Evolutionary conservation across 495 filamentous ascomycete genomes (phyloP), one percentile per base, ranked within the genome.

Genomic region (Elasticomyces elasticus): DNA sequence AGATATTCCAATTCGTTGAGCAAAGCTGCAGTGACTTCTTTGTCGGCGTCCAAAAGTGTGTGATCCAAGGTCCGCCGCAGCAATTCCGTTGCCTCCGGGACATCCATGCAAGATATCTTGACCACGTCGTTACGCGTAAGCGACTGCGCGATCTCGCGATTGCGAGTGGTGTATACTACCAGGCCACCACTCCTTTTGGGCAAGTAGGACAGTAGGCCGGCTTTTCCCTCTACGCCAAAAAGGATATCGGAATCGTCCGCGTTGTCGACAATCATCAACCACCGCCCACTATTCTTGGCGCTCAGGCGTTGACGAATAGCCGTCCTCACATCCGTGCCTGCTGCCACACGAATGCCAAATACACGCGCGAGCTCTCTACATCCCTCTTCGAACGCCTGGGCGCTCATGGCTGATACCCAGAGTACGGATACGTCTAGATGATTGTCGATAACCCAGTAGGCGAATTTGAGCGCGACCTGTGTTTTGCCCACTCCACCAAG

Each of bases 121-220:
- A 66, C n/a, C 7, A 63, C 50, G 46, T 64, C 56, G 47, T 35
- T 56, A 33, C 49, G 24, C 45, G 54, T 57, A 43, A 66, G 38
- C 2, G 3, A 15, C n/a, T 27, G 59, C 26, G 52, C 64, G 33
- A 62, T 49, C 26, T 59, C 26, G 20, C 2, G 44, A 22, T 40
- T 35, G 24, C 64, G 62, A 17, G 64, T 64, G n/a, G 64, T 66
- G 48, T 58, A 66, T 20, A 66, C 0, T 12, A 38, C 52, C 44
- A 64, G 25, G 17, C 64, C 62, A 0, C 56, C 20, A 17, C 60
- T 54, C 44, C 56, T 62, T 40, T 58, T 4, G 13, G 64, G 64
- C 12, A 66, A 51, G 41, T 56, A 62, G 26, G 53, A 35, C 11
- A 56, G 4, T 4, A 66, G 30, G 24, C 62, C 62, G 19, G 52